Percentiles rank a stretch among this genome's conserved stretches.
Conservation (phyloP, 805 yeast species). For the Candida glaebosa region DNA sequence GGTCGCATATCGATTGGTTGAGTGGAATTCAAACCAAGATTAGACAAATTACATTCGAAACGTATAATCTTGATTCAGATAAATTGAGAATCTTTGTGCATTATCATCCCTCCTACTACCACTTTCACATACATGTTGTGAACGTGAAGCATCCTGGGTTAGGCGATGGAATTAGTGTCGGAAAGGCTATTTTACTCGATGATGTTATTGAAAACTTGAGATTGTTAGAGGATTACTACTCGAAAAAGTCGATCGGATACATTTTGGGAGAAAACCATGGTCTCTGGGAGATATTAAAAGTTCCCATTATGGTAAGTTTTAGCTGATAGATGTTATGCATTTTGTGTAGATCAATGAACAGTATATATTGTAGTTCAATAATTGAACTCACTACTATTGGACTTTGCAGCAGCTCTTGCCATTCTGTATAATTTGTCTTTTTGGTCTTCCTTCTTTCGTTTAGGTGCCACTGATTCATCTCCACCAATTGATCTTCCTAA, state of each 20-base stretch:
- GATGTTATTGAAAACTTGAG: constrained; percentile 74
- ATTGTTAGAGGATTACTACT: constrained; percentile 56
- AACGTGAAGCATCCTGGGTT: constrained; percentile 66
- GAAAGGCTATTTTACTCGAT: constrained; percentile 79
- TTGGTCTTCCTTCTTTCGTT: constrained; percentile 63
- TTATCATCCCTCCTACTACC: constrained; percentile 95
- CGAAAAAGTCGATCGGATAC: constrained; percentile 57
- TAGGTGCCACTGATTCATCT: constrained; percentile 31
- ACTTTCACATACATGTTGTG: constrained; percentile 89
- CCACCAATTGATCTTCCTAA: constrained; percentile 46
- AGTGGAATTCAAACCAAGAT: constrained; percentile 44
- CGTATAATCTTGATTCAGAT: constrained; percentile 44
- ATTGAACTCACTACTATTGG: constrained; percentile 73
- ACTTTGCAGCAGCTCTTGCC: constrained; percentile 66
- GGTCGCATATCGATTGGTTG: constrained; percentile 57
- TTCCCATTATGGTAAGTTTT: no score
- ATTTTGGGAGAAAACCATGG: constrained; percentile 74
- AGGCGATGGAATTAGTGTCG: constrained; percentile 65
- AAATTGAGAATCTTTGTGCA: constrained; percentile 78
- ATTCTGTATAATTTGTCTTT: constrained; percentile 69
- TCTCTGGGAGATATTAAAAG: constrained; percentile 50
- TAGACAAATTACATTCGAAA: constrained; percentile 37
- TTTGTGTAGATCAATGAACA: no score
- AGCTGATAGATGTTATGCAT: no score
- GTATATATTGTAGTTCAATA: no score